Evolutionary conservation across 352 stramenopile species (phyloP).

Genomic region (Blastocystis sp.): DNA sequence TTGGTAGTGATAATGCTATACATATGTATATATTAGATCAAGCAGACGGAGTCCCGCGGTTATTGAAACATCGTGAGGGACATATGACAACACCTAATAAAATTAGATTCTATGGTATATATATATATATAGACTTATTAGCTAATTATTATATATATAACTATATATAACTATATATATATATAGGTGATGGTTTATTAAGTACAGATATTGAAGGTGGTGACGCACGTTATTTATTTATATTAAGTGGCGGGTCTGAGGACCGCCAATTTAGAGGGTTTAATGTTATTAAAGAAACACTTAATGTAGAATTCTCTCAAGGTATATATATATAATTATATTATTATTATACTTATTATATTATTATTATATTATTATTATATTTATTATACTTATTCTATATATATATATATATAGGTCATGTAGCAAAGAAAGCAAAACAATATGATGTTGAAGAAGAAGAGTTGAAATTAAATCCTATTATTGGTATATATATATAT

Average conservation of each 20-base stretch:
- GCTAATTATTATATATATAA: too few species aligned
- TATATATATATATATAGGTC: too few species aligned
- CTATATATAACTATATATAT: too few species aligned
- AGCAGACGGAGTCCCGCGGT: conserved; percentile 42
- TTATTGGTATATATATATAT: neutral
- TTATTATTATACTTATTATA: too few species aligned
- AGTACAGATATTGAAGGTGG: too few species aligned
- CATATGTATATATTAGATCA: conserved; percentile 67
- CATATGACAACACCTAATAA: conserved; percentile 57
- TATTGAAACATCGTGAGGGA: conserved; percentile 1
- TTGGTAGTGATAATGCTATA: conserved; percentile 54
- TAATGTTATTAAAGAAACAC: conserved; percentile 62
- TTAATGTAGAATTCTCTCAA: conserved; percentile 63
- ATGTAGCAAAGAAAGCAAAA: conserved; percentile 15
- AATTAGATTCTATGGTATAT: conserved; percentile 62
- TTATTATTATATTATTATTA: too few species aligned
- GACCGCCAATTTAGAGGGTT: conserved; percentile 74
- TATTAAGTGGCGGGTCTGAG: too few species aligned
- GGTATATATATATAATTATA: conserved; percentile 61
- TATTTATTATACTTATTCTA: too few species aligned
- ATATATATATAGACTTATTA: too few species aligned
- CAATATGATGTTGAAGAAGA: neutral
- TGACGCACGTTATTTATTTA: too few species aligned
- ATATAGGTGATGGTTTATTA: too few species aligned
- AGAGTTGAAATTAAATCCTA: neutral